phyloP scores from a whole-genome alignment of 108 stramenopile species.

The Nitzschia palea region DNA sequence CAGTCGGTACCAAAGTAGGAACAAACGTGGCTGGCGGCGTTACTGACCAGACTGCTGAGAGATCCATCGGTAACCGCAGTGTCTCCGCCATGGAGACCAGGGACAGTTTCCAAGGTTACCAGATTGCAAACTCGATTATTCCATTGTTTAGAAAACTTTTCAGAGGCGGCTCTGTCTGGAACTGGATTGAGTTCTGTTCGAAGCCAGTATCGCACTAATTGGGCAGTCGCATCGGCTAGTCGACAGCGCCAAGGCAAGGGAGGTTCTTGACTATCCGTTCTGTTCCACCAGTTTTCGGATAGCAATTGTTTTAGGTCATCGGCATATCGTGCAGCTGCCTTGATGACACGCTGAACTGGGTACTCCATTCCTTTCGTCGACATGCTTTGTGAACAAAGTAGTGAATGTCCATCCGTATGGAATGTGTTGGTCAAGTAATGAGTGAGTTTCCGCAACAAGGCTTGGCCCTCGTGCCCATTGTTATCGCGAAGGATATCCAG shows the following conservation, averaged over 20 bases:
- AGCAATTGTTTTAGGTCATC: slow-evolving; percentile 14
- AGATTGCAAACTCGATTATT: slow-evolving; percentile 18
- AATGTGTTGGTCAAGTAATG: background rate
- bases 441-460: background rate
- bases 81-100: background rate
- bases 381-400: background rate
- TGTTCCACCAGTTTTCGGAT: background rate
- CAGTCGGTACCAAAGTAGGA: slow-evolving; percentile 11
- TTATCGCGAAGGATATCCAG: slow-evolving; percentile 1
- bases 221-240: slow-evolving; percentile 24
- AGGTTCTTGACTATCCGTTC: background rate
- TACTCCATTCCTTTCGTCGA: background rate
- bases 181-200: slow-evolving; percentile 32
- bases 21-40: slow-evolving; percentile 22
- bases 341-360: slow-evolving; percentile 15
- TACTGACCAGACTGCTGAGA: slow-evolving; percentile 21
- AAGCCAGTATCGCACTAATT: slow-evolving; percentile 33
- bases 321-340: slow-evolving; percentile 25
- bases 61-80: slow-evolving; percentile 22
- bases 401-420: background rate
- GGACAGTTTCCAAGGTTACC: slow-evolving; percentile 4
- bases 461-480: background rate
- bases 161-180: slow-evolving; percentile 18
- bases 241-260: slow-evolving; percentile 21
- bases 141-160: slow-evolving; percentile 18